Conservation (phyloP, 352 stramenopile genomes). For the Globisporangium heterothallicum region DNA sequence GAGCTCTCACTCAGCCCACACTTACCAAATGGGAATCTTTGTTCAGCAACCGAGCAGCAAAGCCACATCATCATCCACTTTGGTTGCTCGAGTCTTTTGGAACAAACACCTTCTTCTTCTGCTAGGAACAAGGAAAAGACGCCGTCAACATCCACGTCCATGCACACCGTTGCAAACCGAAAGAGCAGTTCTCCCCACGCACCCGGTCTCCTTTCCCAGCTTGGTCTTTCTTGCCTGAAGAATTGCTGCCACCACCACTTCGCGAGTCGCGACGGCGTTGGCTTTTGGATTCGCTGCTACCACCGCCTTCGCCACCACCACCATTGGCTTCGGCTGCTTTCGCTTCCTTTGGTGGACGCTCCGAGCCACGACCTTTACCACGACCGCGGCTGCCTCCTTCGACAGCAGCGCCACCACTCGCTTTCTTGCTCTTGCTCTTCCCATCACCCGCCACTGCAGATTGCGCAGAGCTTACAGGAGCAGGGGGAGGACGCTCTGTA, state of each 20-base stretch:
- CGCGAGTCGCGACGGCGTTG: slow-evolving; percentile 24
- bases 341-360: slow-evolving; percentile 22
- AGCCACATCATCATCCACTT: slow-evolving; percentile 7
- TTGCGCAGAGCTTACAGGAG: slow-evolving; percentile 3
- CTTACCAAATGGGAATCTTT: neutral
- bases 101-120: slow-evolving; percentile 68
- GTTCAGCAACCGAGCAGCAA: neutral
- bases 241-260: slow-evolving; percentile 6
- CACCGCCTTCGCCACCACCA: slow-evolving; percentile 14
- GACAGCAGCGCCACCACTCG: neutral
- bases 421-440: slow-evolving; percentile 20
- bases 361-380: slow-evolving; percentile 20
- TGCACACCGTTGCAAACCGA: neutral
- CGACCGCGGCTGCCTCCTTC: slow-evolving; percentile 14
- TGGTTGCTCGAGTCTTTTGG: slow-evolving; percentile 35
- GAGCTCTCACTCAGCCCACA: neutral
- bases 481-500: neutral
- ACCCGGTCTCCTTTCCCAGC: slow-evolving; percentile 22
- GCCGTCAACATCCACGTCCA: neutral
- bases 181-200: slow-evolving; percentile 1
- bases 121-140: neutral
- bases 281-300: slow-evolving; percentile 21
- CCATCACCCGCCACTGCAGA: neutral
- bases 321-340: slow-evolving; percentile 21
- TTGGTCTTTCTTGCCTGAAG: slow-evolving; percentile 27